phyloP scores from a whole-genome alignment of 169 alveolate species.

The Theileria parva region DNA sequence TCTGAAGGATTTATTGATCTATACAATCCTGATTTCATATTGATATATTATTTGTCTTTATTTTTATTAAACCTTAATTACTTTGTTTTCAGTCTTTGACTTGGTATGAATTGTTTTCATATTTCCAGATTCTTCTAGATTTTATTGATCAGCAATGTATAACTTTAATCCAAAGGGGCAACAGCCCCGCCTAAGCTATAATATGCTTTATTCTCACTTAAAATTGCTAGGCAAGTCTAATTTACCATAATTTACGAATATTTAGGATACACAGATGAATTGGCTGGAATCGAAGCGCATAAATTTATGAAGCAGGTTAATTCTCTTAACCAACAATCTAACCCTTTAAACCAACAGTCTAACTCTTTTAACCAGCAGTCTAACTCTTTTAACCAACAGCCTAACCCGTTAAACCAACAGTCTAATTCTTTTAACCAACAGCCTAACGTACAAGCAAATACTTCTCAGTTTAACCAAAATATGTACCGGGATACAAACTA shows the following conservation, averaged over 20 bases:
- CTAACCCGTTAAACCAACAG: too few relatives aligned
- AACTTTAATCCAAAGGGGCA: conserved; percentile 10
- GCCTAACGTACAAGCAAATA: neutral
- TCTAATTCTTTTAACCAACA: neutral
- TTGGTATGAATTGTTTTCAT: neutral
- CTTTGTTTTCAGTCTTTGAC: neutral
- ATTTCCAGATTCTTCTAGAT: conserved; percentile 2
- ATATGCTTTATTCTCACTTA: conserved; percentile 61
- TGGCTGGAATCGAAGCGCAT: conserved; percentile 54
- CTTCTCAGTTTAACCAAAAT: neutral
- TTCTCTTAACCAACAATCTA: neutral
- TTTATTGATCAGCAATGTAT: conserved; percentile 10
- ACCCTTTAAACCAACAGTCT: neutral
- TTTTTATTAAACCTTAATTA: neutral
- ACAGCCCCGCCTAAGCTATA: conserved; percentile 39
- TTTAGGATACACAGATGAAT: conserved; percentile 53
- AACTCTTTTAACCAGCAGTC: neutral
- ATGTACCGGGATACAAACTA: neutral
- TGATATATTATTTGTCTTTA: neutral
- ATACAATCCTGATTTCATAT: neutral
- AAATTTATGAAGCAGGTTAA: conserved; percentile 26
- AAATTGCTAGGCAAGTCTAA: conserved; percentile 53
- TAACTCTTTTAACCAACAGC: neutral
- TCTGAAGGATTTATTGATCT: too few relatives aligned
- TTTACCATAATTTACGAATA: neutral